A percentile compares a stretch with the other conserved stretches of the same genome.
Evolutionary conservation across 805 yeast genomes (phyloP).

Genomic region (Metschnikowia cubensis): DNA sequence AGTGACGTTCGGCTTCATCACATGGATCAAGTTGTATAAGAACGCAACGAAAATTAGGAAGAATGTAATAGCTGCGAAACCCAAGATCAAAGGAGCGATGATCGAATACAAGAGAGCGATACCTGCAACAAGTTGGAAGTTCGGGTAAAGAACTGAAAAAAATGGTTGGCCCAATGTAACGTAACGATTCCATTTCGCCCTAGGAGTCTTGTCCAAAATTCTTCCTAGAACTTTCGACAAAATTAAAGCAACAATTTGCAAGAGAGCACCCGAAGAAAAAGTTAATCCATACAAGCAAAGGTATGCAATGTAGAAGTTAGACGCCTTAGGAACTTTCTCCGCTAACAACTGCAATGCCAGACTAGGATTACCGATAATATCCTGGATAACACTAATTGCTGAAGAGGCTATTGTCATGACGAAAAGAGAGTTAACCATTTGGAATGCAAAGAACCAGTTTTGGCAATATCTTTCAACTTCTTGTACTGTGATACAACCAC

Average conservation of each 20-base stretch:
- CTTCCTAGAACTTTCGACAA: slow-evolving; percentile 67
- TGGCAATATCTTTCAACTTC: slow-evolving; percentile 79
- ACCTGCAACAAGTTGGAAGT: slow-evolving; percentile 67
- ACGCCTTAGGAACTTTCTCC: slow-evolving; percentile 76
- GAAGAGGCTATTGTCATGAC: slow-evolving; percentile 83
- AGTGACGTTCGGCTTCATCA: slow-evolving; percentile 48
- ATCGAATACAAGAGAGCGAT: slow-evolving; percentile 73
- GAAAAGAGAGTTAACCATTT: slow-evolving; percentile 83
- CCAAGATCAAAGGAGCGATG: slow-evolving; percentile 69
- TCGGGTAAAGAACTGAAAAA: slow-evolving; percentile 83
- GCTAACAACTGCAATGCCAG: slow-evolving; percentile 74
- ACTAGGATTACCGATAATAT: slow-evolving; percentile 61
- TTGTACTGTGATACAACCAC: slow-evolving; percentile 71
- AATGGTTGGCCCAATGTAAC: slow-evolving; percentile 60
- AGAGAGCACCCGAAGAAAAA: slow-evolving; percentile 67
- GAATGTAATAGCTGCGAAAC: slow-evolving; percentile 60
- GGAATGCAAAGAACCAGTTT: slow-evolving; percentile 85
- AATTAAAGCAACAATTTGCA: slow-evolving; percentile 71
- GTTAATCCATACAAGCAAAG: slow-evolving; percentile 79
- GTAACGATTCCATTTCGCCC: slow-evolving; percentile 83
- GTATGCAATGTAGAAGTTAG: slow-evolving; percentile 85
- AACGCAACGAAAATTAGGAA: slow-evolving; percentile 57
- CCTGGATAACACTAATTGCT: slow-evolving; percentile 69
- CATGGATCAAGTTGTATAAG: slow-evolving; percentile 61
- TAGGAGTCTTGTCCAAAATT: slow-evolving; percentile 80